phyloP scores from a whole-genome alignment of 2,329 filamentous ascomycete genomes.

The Monilinia vaccinii-corymbosi region DNA sequence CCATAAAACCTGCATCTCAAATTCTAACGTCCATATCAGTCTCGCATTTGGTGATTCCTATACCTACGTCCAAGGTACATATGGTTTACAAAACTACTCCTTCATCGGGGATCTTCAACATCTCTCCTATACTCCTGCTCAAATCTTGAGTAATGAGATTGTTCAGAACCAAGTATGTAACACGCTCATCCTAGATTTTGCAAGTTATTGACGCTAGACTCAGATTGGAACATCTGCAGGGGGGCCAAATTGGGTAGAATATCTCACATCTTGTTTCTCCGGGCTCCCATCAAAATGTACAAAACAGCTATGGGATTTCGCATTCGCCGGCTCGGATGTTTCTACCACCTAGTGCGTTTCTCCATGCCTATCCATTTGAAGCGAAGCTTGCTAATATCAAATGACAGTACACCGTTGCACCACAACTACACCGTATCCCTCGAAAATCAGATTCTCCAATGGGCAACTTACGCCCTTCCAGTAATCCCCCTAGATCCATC shows the following conservation, averaged over 20 bases:
- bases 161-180: slow-evolving; percentile 37
- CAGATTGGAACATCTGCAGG: slow-evolving; percentile 6
- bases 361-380: no score
- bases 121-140: slow-evolving; percentile 35
- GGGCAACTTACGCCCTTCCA: slow-evolving; percentile 33
- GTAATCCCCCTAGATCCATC: slow-evolving; percentile 25
- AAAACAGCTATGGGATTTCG: slow-evolving; percentile 46
- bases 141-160: slow-evolving; percentile 39
- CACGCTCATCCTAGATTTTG: slow-evolving; percentile 22
- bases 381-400: background rate
- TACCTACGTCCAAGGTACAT: slow-evolving; percentile 44
- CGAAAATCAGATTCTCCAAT: slow-evolving; percentile 42
- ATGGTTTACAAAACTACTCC: slow-evolving; percentile 41
- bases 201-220: background rate
- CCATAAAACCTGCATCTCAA: background rate
- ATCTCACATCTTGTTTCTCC: slow-evolving; percentile 41
- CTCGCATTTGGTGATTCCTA: slow-evolving; percentile 43
- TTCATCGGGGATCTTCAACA: slow-evolving; percentile 46
- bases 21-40: slow-evolving; percentile 18
- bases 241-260: slow-evolving; percentile 40
- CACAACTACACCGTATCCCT: slow-evolving; percentile 41
- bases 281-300: slow-evolving; percentile 37
- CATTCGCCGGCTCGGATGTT: slow-evolving; percentile 44
- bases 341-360: slow-evolving; percentile 22
- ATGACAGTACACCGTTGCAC: slow-evolving; percentile 38